Evolutionary conservation across 257 asterid species (phyloP).

Genomic region (Verbascum thapsus): DNA sequence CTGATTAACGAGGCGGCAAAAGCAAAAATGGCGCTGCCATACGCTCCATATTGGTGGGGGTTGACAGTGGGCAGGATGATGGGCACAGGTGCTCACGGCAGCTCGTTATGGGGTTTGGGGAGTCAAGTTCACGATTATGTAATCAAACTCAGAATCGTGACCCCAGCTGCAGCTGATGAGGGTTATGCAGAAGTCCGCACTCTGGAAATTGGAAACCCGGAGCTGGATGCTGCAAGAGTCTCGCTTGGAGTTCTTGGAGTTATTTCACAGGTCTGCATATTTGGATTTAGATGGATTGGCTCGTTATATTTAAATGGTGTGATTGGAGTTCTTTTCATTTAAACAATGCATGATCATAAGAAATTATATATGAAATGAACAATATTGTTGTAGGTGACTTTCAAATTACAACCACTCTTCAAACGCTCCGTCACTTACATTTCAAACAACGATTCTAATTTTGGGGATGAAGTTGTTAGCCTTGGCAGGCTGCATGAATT

Average conservation of each 20-base stretch:
- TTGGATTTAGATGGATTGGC: not conserved
- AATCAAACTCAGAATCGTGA: conserved; percentile 42
- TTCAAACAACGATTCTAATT: conserved; percentile 39
- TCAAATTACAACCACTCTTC: conserved; percentile 51
- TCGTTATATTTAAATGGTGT: not conserved
- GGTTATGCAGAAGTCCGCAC: conserved; percentile 49
- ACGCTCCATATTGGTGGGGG: conserved; percentile 79
- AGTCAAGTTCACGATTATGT: conserved; percentile 68
- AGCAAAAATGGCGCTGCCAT: conserved; percentile 53
- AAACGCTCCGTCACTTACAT: conserved; percentile 46
- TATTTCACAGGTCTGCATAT: conserved; percentile 52
- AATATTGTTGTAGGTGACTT: conserved; percentile 44
- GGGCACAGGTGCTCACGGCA: conserved; percentile 81
- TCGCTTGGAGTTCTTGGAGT: conserved; percentile 84
- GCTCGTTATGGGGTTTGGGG: conserved; percentile 70
- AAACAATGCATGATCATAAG: not conserved
- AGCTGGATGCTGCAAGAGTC: conserved; percentile 59
- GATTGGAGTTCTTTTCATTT: not conserved
- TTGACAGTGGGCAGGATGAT: conserved; percentile 67
- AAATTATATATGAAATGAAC: not conserved
- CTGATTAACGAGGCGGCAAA: conserved; percentile 47
- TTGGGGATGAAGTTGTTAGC: conserved; percentile 41
- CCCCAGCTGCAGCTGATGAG: conserved; percentile 43
- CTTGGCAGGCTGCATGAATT: conserved; percentile 59
- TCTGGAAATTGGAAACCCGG: conserved; percentile 41